phyloP scores from a whole-genome alignment of 768 basidiomycete species.

The Lentinula detonsa region DNA sequence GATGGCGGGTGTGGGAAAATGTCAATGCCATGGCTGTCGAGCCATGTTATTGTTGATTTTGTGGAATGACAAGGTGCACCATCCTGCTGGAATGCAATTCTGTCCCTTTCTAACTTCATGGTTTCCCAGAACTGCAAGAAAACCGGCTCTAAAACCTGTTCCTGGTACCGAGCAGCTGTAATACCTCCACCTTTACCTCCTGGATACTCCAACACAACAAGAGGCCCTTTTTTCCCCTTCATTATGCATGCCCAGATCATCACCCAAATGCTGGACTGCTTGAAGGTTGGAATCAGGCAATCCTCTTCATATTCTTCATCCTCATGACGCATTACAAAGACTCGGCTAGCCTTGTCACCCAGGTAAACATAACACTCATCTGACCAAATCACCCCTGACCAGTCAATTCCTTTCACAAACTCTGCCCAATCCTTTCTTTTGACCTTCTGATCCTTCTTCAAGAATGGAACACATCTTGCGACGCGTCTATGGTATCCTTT shows the following conservation, averaged over 20 bases:
- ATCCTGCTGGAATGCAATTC: too few relatives aligned
- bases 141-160: constrained; percentile 8
- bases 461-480: constrained; percentile 11
- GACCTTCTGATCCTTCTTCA: constrained; percentile 6
- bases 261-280: constrained; percentile 2
- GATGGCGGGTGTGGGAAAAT: too few relatives aligned
- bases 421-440: constrained; percentile 9
- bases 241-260: constrained; percentile 12
- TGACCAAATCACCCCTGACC: constrained; percentile 7
- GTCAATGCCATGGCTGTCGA: too few relatives aligned
- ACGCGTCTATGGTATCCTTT: constrained; percentile 12
- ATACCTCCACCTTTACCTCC: constrained; percentile 10
- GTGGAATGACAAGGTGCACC: too few relatives aligned
- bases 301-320: constrained; percentile 11
- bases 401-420: background rate
- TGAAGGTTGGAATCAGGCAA: constrained; percentile 7
- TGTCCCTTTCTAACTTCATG: too few relatives aligned
- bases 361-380: constrained; percentile 9
- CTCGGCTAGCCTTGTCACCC: constrained; percentile 2
- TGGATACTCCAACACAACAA: constrained; percentile 11
- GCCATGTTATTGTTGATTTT: too few relatives aligned
- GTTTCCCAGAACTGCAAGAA: too few relatives aligned
- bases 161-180: constrained; percentile 1
- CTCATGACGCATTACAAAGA: constrained; percentile 9
- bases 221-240: constrained; percentile 8